A percentile compares a stretch with the other conserved stretches of the same genome.
phyloP scores from a whole-genome alignment of 179 eudicot species.

The Silene noctiflora region DNA sequence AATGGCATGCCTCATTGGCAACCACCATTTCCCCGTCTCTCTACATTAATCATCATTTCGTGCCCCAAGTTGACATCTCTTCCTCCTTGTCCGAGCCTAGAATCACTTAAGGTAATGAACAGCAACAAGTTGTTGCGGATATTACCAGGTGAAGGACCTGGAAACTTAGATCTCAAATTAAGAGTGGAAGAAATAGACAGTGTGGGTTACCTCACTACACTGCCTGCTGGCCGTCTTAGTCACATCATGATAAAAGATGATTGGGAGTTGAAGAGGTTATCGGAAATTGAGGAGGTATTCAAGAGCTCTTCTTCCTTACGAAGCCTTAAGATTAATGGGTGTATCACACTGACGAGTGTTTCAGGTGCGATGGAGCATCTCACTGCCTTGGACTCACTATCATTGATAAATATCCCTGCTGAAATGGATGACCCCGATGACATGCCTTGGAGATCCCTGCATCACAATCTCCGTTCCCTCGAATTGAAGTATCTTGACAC shows the following conservation, averaged over 20 bases:
- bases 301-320: slow-evolving; percentile 7
- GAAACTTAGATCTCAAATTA: not conserved
- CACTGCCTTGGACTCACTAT: not conserved
- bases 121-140: not conserved
- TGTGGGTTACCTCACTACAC: not conserved
- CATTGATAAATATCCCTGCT: not conserved
- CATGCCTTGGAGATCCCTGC: slow-evolving; percentile 11
- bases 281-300: not conserved
- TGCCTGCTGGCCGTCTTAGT: not conserved
- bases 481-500: not conserved
- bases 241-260: not conserved
- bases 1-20: no score
- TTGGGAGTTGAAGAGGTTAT: no score
- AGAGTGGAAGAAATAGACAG: not conserved
- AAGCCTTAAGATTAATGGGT: not conserved
- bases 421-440: not conserved
- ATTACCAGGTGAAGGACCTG: not conserved
- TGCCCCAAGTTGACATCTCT: not conserved
- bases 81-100: slow-evolving; percentile 6
- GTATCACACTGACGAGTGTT: not conserved
- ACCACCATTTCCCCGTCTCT: slow-evolving; percentile 9
- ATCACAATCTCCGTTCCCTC: not conserved
- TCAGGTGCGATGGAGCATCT: slow-evolving; percentile 11
- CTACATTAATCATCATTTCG: not conserved
- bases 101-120: not conserved